phyloP scores from a whole-genome alignment of 192 early-diverging fungal species.

The Coemansia guatemalensis region DNA sequence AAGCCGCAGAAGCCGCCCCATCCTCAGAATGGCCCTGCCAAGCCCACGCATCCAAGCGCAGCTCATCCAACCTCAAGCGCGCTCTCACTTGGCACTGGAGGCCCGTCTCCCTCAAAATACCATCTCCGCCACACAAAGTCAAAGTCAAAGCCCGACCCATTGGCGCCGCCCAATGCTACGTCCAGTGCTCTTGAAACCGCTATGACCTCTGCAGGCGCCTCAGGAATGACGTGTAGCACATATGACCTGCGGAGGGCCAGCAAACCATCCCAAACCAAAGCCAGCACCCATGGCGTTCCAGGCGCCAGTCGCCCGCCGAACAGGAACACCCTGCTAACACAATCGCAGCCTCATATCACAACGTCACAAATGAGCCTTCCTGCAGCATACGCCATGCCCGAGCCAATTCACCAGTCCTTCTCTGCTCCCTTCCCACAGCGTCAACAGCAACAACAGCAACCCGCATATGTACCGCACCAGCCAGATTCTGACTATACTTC shows the following conservation, averaged over 20 bases:
- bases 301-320: background rate
- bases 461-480: background rate
- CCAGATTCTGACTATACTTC: background rate
- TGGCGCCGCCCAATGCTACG: background rate
- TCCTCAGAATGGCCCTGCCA: constrained; percentile 3
- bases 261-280: background rate
- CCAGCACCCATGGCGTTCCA: background rate
- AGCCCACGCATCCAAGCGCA: background rate
- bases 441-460: constrained; percentile 23
- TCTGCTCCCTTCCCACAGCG: background rate
- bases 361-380: too few relatives aligned
- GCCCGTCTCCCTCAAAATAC: constrained; percentile 3
- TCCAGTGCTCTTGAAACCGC: constrained; percentile 13
- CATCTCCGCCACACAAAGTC: constrained; percentile 1
- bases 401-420: too few relatives aligned
- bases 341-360: too few relatives aligned
- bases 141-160: background rate
- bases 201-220: constrained; percentile 15
- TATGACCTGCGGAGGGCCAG: constrained; percentile 13
- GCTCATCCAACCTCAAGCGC: constrained; percentile 14
- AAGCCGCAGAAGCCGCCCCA: constrained; percentile 6
- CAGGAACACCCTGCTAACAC: background rate
- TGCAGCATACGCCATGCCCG: too few relatives aligned
- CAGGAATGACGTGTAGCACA: constrained; percentile 19
- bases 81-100: background rate